Evolutionary conservation across 2,329 filamentous ascomycete species (phyloP).

Genomic region (Pyricularia grisea): DNA sequence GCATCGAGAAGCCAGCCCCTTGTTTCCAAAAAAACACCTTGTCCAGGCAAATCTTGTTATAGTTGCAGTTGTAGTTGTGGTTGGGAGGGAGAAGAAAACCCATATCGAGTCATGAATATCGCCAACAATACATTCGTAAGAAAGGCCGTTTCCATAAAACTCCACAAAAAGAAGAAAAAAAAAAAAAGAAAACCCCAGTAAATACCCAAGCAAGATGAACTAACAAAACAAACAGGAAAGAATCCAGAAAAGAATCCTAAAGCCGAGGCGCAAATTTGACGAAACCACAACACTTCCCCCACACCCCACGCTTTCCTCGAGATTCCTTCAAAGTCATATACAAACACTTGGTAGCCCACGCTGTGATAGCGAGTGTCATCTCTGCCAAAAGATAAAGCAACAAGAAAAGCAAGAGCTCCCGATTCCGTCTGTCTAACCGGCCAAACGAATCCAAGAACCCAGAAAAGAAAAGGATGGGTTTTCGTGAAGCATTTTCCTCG

Average conservation of each 20-base stretch:
- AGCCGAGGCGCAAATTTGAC: neutral
- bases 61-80: neutral
- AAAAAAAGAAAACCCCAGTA: neutral
- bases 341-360: neutral
- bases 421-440: neutral
- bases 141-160: neutral
- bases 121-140: neutral
- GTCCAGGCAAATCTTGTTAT: neutral
- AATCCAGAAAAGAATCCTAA: neutral
- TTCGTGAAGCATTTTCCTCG: neutral
- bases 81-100: neutral
- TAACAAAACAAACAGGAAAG: neutral
- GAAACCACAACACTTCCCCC: neutral
- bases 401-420: neutral
- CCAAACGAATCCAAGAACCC: neutral
- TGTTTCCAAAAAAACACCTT: neutral
- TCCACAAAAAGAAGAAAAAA: neutral
- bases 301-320: neutral
- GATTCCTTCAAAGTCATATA: neutral
- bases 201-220: neutral
- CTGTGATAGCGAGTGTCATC: neutral
- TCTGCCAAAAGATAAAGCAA: neutral
- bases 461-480: neutral
- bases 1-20: neutral
- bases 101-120: neutral